Base-by-base conservation (phyloP, 2,329 filamentous ascomycete genomes). In the Arachnopeziza araneosa region DNA sequence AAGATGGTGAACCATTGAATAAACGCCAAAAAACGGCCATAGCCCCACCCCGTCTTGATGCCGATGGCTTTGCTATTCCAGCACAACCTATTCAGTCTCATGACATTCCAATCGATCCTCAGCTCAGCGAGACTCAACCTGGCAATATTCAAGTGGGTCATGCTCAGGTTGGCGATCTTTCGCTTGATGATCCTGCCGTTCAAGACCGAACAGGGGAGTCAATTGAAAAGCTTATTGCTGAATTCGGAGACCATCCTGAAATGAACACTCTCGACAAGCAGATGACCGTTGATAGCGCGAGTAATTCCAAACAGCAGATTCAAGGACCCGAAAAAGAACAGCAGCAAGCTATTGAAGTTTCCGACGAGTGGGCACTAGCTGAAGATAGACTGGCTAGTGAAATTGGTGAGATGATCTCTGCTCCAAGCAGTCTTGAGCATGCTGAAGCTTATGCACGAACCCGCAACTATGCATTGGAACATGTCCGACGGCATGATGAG, bases 21-120 rank as follows among this genome's bases (percentile, higher is more conserved):
- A 69, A 69, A 26, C 64, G 67, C 30, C 67, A 65, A 55, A 69
- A 68, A 12, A 64, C 63, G 12, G 24, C 30, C 19, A 32, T 52
- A 19, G 23, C 52, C 21, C 52, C 32, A 51, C 74, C 74, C 55
- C 79, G 81, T 21, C 73, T 83, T 12, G 87, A 90, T 70, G 81
- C 84, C 1, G 86, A 90, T 67, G 88, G 87, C 1, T 90, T 89
- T 69, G 83, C 82, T 50, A 85, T 90, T 32, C 86, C 87, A 0
- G 75, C 77, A 0, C 67, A 75, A 6, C 82, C 81, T 0, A 54
- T 52, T 10, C 72, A 62, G 53, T 52, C 59, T 17, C 49, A 49
- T 24, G 55, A 62, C 21, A 56, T 54, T 32, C 52, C 52, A 26
- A 59, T 59, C 36, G 57, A 59, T 55, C 57, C 57, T 24, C 57